Percentiles rank a stretch among this genome's conserved stretches.
These are phyloP conservation scores for Fagus crenata DNA, from an alignment of 306 rosid genomes.

Conservation along the genomic window DNA sequence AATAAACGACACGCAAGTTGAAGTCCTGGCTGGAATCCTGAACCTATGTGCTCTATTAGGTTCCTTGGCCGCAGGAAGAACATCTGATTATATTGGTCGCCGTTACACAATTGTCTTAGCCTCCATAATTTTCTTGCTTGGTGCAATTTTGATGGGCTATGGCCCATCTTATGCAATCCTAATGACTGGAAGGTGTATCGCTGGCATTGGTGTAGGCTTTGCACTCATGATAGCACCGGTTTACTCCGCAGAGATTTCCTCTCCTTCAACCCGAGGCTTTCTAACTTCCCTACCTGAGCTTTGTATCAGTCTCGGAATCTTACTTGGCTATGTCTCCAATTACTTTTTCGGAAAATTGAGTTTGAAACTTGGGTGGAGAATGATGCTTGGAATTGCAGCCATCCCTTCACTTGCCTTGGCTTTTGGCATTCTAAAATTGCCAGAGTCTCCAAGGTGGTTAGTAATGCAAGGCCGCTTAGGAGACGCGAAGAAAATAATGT, in stretches of 20 bases:
- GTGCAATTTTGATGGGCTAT: constrained; percentile 77
- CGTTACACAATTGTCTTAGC: constrained; percentile 68
- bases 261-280: constrained; percentile 58
- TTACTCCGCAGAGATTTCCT: constrained; percentile 83
- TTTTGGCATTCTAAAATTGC: constrained; percentile 56
- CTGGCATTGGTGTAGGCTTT: constrained; percentile 83
- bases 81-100: constrained; percentile 79
- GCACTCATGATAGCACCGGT: constrained; percentile 84
- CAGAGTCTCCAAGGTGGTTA: constrained; percentile 93
- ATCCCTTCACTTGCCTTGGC: constrained; percentile 60
- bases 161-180: constrained; percentile 64
- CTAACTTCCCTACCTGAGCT: constrained; percentile 74
- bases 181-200: constrained; percentile 63
- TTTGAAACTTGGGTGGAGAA: constrained; percentile 71
- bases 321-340: constrained; percentile 67
- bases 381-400: constrained; percentile 80
- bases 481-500: constrained; percentile 44
- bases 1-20: constrained; percentile 66
- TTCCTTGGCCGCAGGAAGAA: constrained; percentile 63
- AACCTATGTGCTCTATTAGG: constrained; percentile 73
- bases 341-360: constrained; percentile 51
- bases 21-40: constrained; percentile 72
- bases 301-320: constrained; percentile 72
- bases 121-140: constrained; percentile 56
- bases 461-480: constrained; percentile 63